phyloP scores from a whole-genome alignment of 305 asterid genomes.

The Solanum hybrid region DNA sequence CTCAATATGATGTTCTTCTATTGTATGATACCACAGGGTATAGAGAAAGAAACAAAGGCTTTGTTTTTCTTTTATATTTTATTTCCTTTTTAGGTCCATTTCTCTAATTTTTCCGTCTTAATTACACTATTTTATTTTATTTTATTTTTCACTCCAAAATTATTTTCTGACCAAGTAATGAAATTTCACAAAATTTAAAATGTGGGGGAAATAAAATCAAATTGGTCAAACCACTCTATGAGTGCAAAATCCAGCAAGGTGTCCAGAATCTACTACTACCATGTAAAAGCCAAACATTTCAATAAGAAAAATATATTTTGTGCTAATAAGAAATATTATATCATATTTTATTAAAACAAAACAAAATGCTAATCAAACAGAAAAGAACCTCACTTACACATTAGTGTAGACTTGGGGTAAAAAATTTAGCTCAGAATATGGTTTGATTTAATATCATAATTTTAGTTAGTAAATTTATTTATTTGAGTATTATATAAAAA shows the following conservation, averaged over 20 bases:
- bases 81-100: not conserved
- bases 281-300: not conserved
- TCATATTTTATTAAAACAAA: not conserved
- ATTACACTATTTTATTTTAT: not conserved
- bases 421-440: not conserved
- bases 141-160: not conserved
- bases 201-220: not conserved
- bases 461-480: not conserved
- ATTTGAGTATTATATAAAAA: not conserved
- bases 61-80: not conserved
- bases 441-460: not conserved
- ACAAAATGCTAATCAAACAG: not conserved
- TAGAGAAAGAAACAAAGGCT: conserved; percentile 11
- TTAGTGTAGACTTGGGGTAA: not conserved
- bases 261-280: conserved; percentile 8
- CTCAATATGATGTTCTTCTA: conserved; percentile 5
- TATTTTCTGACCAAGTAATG: not conserved
- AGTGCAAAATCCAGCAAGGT: conserved; percentile 2
- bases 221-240: not conserved
- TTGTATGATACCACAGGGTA: conserved; percentile 27
- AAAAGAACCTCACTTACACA: not conserved
- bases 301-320: not conserved
- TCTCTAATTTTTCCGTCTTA: not conserved
- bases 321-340: not conserved
- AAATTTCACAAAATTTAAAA: not conserved